Evolutionary conservation across 106 monocot genomes (phyloP).

Genomic region (Phalaenopsis equestris): DNA sequence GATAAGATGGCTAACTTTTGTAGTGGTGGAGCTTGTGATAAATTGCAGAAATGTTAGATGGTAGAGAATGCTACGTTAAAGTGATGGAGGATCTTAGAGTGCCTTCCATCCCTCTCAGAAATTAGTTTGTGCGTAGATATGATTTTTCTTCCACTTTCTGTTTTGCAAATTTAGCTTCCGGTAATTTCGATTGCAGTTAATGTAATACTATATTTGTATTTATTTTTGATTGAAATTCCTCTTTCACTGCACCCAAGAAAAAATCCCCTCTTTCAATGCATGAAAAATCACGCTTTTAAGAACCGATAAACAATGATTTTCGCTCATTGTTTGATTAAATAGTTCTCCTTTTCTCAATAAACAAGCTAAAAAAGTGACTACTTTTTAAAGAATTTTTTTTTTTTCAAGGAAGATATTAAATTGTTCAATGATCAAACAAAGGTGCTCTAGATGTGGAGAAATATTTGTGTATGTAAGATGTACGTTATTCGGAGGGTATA

Average conservation of each 20-base stretch:
- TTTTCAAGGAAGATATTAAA: no score
- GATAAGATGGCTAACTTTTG: constrained; percentile 5
- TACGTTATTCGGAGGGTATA: no score
- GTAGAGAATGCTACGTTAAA: background rate
- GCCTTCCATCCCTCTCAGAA: background rate
- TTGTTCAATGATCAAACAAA: no score
- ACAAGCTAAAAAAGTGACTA: no score
- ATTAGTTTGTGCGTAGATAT: background rate
- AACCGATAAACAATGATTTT: no score
- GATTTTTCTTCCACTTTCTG: background rate
- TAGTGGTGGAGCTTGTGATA: background rate
- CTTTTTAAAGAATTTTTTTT: no score
- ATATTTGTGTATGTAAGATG: no score
- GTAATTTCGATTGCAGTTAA: background rate
- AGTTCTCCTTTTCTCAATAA: no score
- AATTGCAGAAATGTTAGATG: background rate
- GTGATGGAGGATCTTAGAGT: background rate
- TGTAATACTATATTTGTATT: background rate
- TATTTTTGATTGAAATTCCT: constrained; percentile 1
- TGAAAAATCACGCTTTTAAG: no score
- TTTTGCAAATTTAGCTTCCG: background rate
- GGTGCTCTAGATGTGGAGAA: no score
- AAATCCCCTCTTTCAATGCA: no score
- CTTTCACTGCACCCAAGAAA: background rate
- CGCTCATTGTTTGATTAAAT: no score